Evolutionary conservation across 164 flowering plant species (phyloP), one percentile per base, ranked within the genome.

Genomic region (Tetracentron sinense): DNA sequence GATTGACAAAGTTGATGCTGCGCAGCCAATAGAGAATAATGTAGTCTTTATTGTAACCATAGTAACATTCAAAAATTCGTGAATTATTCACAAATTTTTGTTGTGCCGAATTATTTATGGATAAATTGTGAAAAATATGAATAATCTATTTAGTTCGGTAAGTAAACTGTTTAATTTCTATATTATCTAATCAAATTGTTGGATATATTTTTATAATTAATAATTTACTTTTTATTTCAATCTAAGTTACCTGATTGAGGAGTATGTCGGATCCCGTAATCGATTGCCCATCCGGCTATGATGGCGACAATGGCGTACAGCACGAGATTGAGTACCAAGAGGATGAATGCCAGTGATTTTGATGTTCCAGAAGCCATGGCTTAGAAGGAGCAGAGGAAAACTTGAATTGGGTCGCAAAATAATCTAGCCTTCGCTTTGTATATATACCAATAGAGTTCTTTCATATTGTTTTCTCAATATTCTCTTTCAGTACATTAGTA

Each of bases 201-300:
- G 10, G 6, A 4, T 10, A 10, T 10, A 33, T 10, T 10, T 10
- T 33, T 10, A 10, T 38, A 38, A n/a, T n/a, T n/a, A n/a, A n/a
- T n/a, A n/a, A n/a, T n/a, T n/a, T n/a, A n/a, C n/a, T n/a, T n/a
- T n/a, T 6, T 30, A 0, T 33, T 2, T 31, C 11, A 57, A 1
- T 33, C 12, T 47, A 28, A 6, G 23, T 63, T 79, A 88, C 97
- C 97, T 74, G 87, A 22, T 73, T 78, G 81, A 10, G 51, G 79
- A 11, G 91, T 22, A 62, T 65, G 66, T 31, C 76, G 76, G 3
- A 94, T 81, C 12, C 79, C 92, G 58, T 83, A 86, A 61, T 90
- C 83, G 6, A 87, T 67, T 49, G 84, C 95, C 96, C 96, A 89
- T 35, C 85, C 66, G 6, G 96, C 84, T 1, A 91, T 72, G 1